Evolutionary conservation across 2,329 filamentous ascomycete species (phyloP).

Genomic region (Colletotrichum echinochloae): DNA sequence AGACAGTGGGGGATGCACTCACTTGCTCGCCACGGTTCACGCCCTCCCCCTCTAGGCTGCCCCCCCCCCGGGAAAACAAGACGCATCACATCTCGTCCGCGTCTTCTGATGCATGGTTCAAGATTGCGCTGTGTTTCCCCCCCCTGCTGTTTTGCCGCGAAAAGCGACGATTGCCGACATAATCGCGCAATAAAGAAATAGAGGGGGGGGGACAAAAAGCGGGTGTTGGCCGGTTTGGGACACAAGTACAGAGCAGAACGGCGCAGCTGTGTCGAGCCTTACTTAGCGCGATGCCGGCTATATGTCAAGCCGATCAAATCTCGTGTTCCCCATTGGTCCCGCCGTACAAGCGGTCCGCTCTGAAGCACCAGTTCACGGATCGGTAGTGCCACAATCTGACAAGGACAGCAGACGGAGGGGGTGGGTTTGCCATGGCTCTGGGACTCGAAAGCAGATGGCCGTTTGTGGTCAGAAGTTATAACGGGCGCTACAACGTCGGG

Average conservation of each 20-base stretch:
- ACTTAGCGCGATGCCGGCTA: background rate
- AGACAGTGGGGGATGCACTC: constrained; percentile 28
- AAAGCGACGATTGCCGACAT: background rate
- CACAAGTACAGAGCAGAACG: background rate
- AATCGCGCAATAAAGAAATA: background rate
- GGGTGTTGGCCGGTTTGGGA: background rate
- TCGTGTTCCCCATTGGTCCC: constrained; percentile 8
- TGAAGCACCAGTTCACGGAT: constrained; percentile 27
- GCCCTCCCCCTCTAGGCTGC: no score
- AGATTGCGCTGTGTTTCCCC: background rate
- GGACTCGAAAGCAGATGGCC: constrained; percentile 17
- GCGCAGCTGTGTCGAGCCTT: background rate
- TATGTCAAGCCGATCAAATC: constrained; percentile 23
- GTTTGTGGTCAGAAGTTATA: background rate
- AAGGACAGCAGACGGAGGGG: background rate
- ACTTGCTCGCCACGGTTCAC: no score
- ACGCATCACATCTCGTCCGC: constrained; percentile 30
- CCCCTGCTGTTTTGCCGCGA: background rate
- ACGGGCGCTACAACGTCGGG: constrained; percentile 3
- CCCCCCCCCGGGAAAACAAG: constrained; percentile 6
- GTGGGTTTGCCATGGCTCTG: constrained; percentile 15
- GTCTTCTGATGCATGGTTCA: constrained; percentile 9
- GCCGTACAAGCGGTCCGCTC: constrained; percentile 9
- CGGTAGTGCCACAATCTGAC: constrained; percentile 34
- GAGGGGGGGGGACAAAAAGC: background rate